Base-by-base conservation (phyloP, 2,329 filamentous ascomycete genomes). In the Plenodomus lindquistii region DNA sequence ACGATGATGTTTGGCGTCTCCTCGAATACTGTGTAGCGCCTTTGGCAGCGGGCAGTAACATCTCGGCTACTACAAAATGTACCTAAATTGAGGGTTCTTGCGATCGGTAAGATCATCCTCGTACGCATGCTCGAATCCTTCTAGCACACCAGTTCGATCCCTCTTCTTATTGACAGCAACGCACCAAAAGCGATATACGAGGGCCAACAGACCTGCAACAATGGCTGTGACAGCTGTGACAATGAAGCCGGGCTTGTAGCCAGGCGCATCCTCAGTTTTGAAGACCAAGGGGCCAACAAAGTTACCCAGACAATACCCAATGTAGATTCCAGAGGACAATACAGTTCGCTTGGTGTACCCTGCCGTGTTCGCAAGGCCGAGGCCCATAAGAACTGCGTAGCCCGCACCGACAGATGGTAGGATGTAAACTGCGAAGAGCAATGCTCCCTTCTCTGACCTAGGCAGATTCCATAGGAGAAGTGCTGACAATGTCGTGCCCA, bases 71-170 rank as follows among this genome's bases (percentile, higher is more conserved):
- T 49, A 57, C 22, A 60, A 41, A 9, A 54, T 55, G 19, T 60
- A 60, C 11, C 57, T 48, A 31, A 60, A 57, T 29, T 60, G 57
- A 11, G 57, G 57, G 36, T 57, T 60, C 45, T 59, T 52, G 34
- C 40, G 44, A 52, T 81, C 77, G 6, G 77, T 80, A 34, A 79
- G 62, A 53, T 80, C 77, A 57, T 81, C 78, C 43, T 81, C 76
- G 46, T 78, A 81, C 1, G 79, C 79, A 59, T 81, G 73, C 46
- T 81, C 79, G 40, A 75, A 81, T 1, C 70, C 77, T 57, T 81
- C 78, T 6, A 69, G 44, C 13, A 67, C 70, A 7, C 76, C 76
- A 2, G 70, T 56, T 41, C 61, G 62, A 50, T 80, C 77, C 19
- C 77, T 69, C 45, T 63, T 68, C 10, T 61, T 66, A 50, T 81